Evolutionary conservation across 768 basidiomycete genomes (phyloP).

Genomic region (Gloeostereum incarnatum): DNA sequence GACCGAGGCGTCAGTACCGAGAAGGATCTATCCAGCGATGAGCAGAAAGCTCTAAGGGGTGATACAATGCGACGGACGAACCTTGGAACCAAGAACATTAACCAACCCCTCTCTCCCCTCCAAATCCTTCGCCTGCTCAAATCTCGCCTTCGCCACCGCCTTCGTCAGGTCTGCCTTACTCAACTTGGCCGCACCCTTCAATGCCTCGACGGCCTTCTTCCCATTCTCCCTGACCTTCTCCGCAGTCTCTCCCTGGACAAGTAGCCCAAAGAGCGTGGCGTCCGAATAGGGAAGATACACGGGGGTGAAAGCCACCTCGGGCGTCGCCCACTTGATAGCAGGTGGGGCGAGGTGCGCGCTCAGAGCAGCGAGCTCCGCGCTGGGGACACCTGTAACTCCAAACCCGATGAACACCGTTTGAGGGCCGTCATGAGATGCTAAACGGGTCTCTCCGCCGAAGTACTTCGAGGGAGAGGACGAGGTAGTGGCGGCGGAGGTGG

Average conservation of each 20-base stretch:
- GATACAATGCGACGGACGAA: slow-evolving; percentile 19
- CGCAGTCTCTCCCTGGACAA: slow-evolving; percentile 61
- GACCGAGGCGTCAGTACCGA: slow-evolving; percentile 43
- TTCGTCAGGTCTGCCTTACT: slow-evolving; percentile 65
- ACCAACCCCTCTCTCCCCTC: slow-evolving; percentile 69
- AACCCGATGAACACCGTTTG: slow-evolving; percentile 86
- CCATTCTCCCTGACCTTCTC: slow-evolving; percentile 59
- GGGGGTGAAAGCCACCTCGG: slow-evolving; percentile 54
- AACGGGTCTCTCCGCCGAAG: slow-evolving; percentile 83
- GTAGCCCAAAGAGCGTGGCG: slow-evolving; percentile 77
- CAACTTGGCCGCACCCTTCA: slow-evolving; percentile 57
- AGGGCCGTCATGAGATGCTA: slow-evolving; percentile 49
- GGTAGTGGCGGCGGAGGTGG: slow-evolving; percentile 26
- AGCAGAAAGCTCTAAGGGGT: background rate
- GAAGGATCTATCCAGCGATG: slow-evolving; percentile 41
- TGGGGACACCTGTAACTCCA: slow-evolving; percentile 57
- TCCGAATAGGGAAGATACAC: slow-evolving; percentile 89
- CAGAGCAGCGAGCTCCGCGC: slow-evolving; percentile 71
- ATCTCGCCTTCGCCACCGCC: slow-evolving; percentile 86
- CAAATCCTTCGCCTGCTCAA: slow-evolving; percentile 57
- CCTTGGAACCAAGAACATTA: slow-evolving; percentile 54
- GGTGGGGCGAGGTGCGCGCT: slow-evolving; percentile 68
- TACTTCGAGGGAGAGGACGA: slow-evolving; percentile 29
- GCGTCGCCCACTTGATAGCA: slow-evolving; percentile 81
- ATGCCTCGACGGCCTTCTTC: slow-evolving; percentile 55